These are phyloP conservation scores for Protostelium mycophagum DNA, from an alignment of 78 protist genomes.

Conservation along the genomic window DNA sequence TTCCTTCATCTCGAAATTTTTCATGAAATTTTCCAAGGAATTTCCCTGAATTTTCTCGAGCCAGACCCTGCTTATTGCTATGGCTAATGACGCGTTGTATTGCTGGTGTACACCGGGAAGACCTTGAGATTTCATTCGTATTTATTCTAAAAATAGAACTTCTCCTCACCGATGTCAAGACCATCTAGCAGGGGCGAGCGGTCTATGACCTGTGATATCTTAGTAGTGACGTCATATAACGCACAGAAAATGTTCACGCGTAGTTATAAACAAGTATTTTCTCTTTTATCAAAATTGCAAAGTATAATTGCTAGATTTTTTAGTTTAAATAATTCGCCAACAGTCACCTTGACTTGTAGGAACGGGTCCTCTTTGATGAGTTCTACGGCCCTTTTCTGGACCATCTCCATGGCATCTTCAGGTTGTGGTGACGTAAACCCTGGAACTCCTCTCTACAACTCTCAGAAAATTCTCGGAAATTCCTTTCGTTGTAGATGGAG, in stretches of 20 bases:
- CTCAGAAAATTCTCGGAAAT: too few species aligned
- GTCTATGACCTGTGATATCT: not conserved
- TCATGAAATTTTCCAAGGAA: not conserved
- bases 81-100: conserved; percentile 71
- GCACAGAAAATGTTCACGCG: too few species aligned
- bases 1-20: not conserved
- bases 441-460: conserved; percentile 13
- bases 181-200: not conserved
- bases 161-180: too few species aligned
- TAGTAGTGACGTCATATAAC: too few species aligned
- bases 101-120: conserved; percentile 72
- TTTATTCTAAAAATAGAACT: too few species aligned
- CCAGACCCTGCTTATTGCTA: conserved; percentile 43
- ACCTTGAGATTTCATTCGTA: too few species aligned
- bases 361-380: not conserved
- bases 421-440: conserved; percentile 38
- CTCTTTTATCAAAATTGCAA: too few species aligned
- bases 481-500: not conserved
- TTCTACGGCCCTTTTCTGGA: conserved; percentile 16
- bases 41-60: not conserved
- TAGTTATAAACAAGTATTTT: too few species aligned
- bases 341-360: not conserved
- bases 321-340: too few species aligned
- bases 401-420: conserved; percentile 46
- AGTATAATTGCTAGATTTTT: too few species aligned